These are phyloP conservation scores for Penicillium sp. DNA, from an alignment of 2,329 filamentous ascomycete genomes.

Conservation along the genomic window DNA sequence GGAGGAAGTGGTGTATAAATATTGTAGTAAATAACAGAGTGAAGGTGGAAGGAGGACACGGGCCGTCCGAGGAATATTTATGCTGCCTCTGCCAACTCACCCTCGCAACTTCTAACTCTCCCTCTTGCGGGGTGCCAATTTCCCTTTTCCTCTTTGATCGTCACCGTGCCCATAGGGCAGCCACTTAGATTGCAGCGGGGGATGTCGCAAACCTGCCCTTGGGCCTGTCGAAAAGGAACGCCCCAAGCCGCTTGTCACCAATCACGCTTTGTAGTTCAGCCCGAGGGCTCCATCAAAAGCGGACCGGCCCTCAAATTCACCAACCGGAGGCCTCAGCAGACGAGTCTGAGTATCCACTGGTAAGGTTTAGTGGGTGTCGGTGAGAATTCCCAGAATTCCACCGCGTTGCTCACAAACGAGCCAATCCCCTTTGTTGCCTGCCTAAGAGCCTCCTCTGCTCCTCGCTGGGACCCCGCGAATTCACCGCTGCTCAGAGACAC, in stretches of 20 bases:
- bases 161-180: slow-evolving; percentile 22
- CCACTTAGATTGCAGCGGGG: slow-evolving; percentile 21
- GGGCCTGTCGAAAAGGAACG: slow-evolving; percentile 3
- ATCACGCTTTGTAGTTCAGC: slow-evolving; percentile 7
- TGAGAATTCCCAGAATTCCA: slow-evolving; percentile 17
- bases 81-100: slow-evolving; percentile 7
- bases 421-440: slow-evolving; percentile 22
- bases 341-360: slow-evolving; percentile 20
- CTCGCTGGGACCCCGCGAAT: slow-evolving; percentile 20
- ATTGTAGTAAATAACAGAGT: neutral
- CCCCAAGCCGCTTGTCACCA: slow-evolving; percentile 5
- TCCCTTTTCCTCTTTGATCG: slow-evolving; percentile 6
- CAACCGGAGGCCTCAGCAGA: slow-evolving; percentile 11
- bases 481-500: slow-evolving; percentile 23
- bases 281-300: neutral
- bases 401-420: slow-evolving; percentile 1
- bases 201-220: slow-evolving; percentile 12
- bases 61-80: slow-evolving; percentile 23
- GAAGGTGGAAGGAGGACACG: neutral
- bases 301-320: slow-evolving; percentile 6
- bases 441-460: slow-evolving; percentile 25
- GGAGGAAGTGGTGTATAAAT: neutral
- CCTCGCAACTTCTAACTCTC: neutral
- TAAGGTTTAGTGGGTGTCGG: slow-evolving; percentile 32
- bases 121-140: slow-evolving; percentile 4